Conservation (phyloP, 2,329 filamentous ascomycete genomes). For the Fusarium albosuccineum region DNA sequence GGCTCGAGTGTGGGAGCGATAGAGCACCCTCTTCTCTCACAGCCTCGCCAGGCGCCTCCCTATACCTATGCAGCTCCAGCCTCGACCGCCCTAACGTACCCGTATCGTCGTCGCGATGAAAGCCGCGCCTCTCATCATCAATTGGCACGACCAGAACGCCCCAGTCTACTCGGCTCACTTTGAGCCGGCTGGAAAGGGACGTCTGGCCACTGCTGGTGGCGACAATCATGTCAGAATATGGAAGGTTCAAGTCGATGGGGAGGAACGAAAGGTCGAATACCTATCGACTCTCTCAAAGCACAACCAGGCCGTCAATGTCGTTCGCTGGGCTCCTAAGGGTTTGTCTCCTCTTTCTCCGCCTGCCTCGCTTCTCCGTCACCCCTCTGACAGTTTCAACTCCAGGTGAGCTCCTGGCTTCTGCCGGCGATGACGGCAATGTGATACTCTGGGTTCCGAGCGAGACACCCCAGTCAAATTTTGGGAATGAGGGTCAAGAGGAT, state of each 20-base stretch:
- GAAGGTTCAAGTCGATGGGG: slow-evolving; percentile 87
- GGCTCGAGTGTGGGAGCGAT: slow-evolving; percentile 33
- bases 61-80: slow-evolving; percentile 52
- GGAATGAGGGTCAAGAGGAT: slow-evolving; percentile 88
- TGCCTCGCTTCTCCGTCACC: not conserved
- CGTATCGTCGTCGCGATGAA: slow-evolving; percentile 76
- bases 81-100: slow-evolving; percentile 42
- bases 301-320: slow-evolving; percentile 97
- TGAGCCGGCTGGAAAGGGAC: slow-evolving; percentile 90
- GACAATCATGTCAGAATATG: slow-evolving; percentile 97
- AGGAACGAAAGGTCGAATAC: slow-evolving; percentile 91
- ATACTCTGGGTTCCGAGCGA: slow-evolving; percentile 96
- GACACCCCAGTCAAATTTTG: slow-evolving; percentile 75
- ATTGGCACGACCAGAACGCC: slow-evolving; percentile 98
- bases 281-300: slow-evolving; percentile 93
- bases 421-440: slow-evolving; percentile 97
- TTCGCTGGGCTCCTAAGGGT: slow-evolving; percentile 96
- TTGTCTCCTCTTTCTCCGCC: slow-evolving; percentile 45
- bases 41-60: slow-evolving; percentile 40
- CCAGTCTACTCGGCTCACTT: slow-evolving; percentile 99
- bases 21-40: slow-evolving; percentile 37
- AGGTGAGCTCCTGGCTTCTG: slow-evolving; percentile 95
- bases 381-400: slow-evolving; percentile 35
- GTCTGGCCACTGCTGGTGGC: slow-evolving; percentile 92
- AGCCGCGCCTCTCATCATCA: slow-evolving; percentile 94